Percentiles rank a stretch among this genome's conserved stretches.
These are phyloP conservation scores for Ganoderma multipileum DNA, from an alignment of 1,284 basidiomycete species.

Conservation along the genomic window DNA sequence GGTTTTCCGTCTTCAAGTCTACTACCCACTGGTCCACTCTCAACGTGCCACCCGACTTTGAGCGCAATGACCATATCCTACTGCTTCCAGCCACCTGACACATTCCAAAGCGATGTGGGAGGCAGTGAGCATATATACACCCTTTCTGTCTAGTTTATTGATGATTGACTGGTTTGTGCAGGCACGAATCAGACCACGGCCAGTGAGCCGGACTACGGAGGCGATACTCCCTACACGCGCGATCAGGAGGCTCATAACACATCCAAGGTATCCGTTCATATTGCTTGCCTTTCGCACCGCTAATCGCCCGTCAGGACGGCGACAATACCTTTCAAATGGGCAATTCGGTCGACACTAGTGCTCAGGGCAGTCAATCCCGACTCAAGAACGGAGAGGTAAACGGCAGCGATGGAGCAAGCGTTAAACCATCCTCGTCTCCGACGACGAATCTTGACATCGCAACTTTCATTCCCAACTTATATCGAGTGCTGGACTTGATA, in stretches of 20 bases:
- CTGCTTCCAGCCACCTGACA: background rate
- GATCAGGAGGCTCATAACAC: background rate
- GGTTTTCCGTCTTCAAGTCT: background rate
- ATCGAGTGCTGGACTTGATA: conserved; percentile 60
- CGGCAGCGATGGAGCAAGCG: background rate
- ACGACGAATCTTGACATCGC: no score
- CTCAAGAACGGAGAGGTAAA: background rate
- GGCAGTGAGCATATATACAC: background rate
- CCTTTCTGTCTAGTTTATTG: background rate
- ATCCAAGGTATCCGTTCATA: background rate
- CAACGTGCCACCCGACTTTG: background rate
- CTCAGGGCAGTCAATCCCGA: background rate
- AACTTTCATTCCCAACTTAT: conserved; percentile 46
- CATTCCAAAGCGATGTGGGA: background rate
- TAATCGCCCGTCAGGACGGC: background rate
- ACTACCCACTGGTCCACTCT: background rate
- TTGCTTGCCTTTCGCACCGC: background rate
- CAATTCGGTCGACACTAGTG: background rate
- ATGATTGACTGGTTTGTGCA: background rate
- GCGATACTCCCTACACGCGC: background rate
- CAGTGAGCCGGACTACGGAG: background rate
- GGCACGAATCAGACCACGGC: background rate
- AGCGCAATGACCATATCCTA: background rate
- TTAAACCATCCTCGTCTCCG: background rate
- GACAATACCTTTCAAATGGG: background rate